Conservation (phyloP, 441 rosid genomes). For the Pelargonium cotyledonis region DNA sequence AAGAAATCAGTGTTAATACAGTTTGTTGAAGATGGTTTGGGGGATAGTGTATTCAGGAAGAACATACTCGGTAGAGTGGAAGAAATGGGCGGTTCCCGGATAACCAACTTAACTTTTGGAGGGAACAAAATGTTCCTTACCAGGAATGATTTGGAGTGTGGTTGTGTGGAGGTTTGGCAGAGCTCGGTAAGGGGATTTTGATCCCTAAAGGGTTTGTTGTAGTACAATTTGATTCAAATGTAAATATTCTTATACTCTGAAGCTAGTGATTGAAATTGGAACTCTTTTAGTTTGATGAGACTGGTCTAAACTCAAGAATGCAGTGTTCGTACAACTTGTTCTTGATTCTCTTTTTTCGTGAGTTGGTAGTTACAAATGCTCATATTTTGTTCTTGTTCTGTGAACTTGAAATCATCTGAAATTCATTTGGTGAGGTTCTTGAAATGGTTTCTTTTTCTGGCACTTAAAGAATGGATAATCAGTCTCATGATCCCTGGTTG, state of each 20-base stretch:
- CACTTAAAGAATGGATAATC: neutral
- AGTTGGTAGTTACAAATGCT: neutral
- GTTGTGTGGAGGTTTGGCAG: conserved; percentile 97
- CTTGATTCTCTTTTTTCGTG: too few species aligned
- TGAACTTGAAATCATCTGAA: neutral
- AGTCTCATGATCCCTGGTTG: neutral
- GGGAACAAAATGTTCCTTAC: conserved; percentile 77
- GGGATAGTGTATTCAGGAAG: conserved; percentile 55
- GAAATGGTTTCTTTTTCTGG: neutral
- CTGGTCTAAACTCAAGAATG: too few species aligned
- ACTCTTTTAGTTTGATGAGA: too few species aligned
- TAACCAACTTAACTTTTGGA: conserved; percentile 64
- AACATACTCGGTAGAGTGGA: conserved; percentile 51
- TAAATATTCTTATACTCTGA: neutral
- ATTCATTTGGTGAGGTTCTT: neutral
- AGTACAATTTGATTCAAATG: neutral
- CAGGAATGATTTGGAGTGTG: conserved; percentile 60
- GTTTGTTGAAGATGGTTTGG: too few species aligned
- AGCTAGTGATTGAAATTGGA: too few species aligned
- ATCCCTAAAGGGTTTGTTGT: neutral
- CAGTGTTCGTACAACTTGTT: too few species aligned
- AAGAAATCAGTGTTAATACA: too few species aligned
- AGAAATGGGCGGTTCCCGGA: conserved; percentile 50
- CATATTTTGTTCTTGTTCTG: neutral
- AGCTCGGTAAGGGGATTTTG: conserved; percentile 27